Conservation (phyloP, 2,329 filamentous ascomycete species). For the Fusarium nygamai region DNA sequence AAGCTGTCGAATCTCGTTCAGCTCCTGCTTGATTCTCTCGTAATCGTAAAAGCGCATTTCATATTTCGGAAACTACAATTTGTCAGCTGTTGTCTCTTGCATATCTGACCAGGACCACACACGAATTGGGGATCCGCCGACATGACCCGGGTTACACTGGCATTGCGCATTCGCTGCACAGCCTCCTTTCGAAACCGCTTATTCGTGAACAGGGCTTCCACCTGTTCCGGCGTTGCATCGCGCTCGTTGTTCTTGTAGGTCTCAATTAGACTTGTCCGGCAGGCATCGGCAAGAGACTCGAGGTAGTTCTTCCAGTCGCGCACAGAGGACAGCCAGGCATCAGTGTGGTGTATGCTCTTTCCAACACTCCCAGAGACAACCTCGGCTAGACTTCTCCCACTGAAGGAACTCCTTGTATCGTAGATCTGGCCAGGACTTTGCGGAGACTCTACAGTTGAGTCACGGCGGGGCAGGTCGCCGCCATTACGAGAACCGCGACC, state of each 20-base stretch:
- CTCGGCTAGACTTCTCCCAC: constrained; percentile 49
- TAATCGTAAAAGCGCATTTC: constrained; percentile 60
- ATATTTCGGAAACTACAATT: constrained; percentile 53
- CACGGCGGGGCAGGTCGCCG: constrained; percentile 41
- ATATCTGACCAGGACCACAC: constrained; percentile 1
- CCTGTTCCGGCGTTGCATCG: constrained; percentile 54
- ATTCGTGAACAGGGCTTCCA: constrained; percentile 55
- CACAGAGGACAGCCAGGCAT: constrained; percentile 52
- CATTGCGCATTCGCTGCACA: constrained; percentile 58
- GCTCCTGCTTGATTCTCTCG: constrained; percentile 55
- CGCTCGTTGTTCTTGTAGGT: constrained; percentile 59
- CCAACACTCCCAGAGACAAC: constrained; percentile 42
- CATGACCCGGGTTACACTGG: constrained; percentile 54
- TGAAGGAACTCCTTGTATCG: constrained; percentile 52
- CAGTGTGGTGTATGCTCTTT: constrained; percentile 41
- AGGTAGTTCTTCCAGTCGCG: constrained; percentile 57
- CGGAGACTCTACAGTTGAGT: constrained; percentile 47
- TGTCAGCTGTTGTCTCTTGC: constrained; percentile 8
- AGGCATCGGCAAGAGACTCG: constrained; percentile 53
- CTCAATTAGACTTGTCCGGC: constrained; percentile 53
- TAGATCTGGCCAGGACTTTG: constrained; percentile 44
- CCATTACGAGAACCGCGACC: constrained; percentile 39
- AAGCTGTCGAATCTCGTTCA: constrained; percentile 52
- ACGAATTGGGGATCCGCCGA: constrained; percentile 57
- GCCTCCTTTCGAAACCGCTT: constrained; percentile 54